These are phyloP conservation scores for Venturiaceae sp. DNA, from an alignment of 2,329 filamentous ascomycete species.

Conservation along the genomic window DNA sequence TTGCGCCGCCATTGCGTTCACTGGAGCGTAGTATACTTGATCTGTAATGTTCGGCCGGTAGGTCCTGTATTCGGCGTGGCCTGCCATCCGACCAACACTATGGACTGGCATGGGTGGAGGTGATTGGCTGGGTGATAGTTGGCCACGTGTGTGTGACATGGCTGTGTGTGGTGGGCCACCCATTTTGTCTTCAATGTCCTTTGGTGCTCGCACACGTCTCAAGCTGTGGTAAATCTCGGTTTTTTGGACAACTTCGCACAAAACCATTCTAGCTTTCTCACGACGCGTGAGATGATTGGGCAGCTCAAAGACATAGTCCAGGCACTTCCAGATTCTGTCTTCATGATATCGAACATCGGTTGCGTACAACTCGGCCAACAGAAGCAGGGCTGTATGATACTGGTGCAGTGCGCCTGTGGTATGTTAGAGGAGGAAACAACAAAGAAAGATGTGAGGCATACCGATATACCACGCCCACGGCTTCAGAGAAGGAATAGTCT, in stretches of 20 bases:
- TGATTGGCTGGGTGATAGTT: neutral
- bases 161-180: constrained; percentile 14
- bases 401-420: constrained; percentile 58
- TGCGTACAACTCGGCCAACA: constrained; percentile 58
- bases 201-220: constrained; percentile 48
- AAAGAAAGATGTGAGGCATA: constrained; percentile 5
- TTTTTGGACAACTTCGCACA: constrained; percentile 53
- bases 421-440: neutral
- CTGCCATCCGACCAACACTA: neutral
- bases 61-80: neutral
- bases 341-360: constrained; percentile 47
- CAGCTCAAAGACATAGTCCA: constrained; percentile 63
- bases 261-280: constrained; percentile 50
- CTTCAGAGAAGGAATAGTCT: constrained; percentile 41
- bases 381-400: constrained; percentile 59
- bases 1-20: neutral
- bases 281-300: constrained; percentile 41
- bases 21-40: neutral
- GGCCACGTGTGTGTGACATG: neutral
- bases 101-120: neutral
- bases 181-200: constrained; percentile 29
- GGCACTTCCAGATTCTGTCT: constrained; percentile 57
- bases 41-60: neutral
- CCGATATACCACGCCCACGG: constrained; percentile 57
- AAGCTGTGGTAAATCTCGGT: constrained; percentile 49